phyloP scores from a whole-genome alignment of 805 yeast species.

The Starmerella davenportii region DNA sequence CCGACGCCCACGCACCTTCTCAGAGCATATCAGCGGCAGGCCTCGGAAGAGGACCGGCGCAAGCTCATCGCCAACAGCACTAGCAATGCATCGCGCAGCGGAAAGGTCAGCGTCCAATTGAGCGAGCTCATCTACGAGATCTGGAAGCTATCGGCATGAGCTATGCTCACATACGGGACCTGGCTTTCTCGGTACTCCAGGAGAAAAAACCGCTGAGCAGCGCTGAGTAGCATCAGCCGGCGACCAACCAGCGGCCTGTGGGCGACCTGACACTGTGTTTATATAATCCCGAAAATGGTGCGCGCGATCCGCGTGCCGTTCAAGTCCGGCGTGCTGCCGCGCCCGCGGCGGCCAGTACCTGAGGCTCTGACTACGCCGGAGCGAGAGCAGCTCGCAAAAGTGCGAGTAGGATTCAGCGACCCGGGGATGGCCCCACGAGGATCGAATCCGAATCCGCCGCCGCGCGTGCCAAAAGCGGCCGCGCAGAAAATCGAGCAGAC shows the following conservation, averaged over 20 bases:
- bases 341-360: constrained; percentile 52
- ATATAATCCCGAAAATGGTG: too few relatives aligned
- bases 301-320: constrained; percentile 23
- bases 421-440: constrained; percentile 43
- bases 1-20: constrained; percentile 39
- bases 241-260: too few relatives aligned
- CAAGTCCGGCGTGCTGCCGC: constrained; percentile 71
- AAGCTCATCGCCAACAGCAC: not conserved
- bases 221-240: too few relatives aligned
- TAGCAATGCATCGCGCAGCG: not conserved
- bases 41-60: not conserved
- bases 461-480: constrained; percentile 32
- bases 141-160: constrained; percentile 34
- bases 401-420: constrained; percentile 56
- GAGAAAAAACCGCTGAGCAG: too few relatives aligned
- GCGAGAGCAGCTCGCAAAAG: constrained; percentile 26
- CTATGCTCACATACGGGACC: not conserved
- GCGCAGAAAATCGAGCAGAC: constrained; percentile 39
- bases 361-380: constrained; percentile 28
- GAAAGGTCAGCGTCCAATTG: constrained; percentile 4
- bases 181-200: too few relatives aligned
- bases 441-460: constrained; percentile 35
- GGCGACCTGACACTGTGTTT: too few relatives aligned
- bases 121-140: constrained; percentile 29
- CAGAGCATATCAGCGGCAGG: not conserved